Conservation (phyloP, 805 yeast species). For the Lipomyces spencermartinsiae region DNA sequence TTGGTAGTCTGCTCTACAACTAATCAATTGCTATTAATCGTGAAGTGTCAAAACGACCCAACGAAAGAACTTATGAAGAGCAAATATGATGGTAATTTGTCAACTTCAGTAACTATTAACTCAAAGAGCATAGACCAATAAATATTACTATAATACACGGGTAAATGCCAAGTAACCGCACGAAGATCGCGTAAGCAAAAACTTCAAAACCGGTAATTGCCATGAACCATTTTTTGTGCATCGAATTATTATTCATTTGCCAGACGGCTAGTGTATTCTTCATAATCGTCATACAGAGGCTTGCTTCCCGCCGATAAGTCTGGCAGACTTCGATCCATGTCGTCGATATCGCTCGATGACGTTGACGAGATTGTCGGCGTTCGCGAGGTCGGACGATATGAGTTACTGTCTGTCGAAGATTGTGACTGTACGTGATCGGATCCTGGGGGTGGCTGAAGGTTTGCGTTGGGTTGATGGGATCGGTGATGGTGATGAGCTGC, state of each 20-base stretch:
- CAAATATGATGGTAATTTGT: too few relatives aligned
- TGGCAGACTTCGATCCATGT: background rate
- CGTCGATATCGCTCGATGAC: background rate
- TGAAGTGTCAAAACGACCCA: background rate
- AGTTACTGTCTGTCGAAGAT: background rate
- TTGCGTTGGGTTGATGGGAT: background rate
- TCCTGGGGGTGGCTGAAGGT: background rate
- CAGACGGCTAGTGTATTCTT: background rate
- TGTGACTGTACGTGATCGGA: background rate
- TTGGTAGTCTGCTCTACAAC: background rate
- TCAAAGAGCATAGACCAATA: background rate
- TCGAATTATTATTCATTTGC: background rate
- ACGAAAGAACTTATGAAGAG: background rate
- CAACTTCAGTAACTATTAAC: background rate
- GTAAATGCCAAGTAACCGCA: background rate
- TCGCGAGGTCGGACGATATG: background rate
- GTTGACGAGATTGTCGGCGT: slow-evolving; percentile 1
- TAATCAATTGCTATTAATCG: background rate
- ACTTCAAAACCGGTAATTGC: background rate
- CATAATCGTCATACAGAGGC: slow-evolving; percentile 3
- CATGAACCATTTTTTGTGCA: background rate
- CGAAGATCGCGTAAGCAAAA: background rate
- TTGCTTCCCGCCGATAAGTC: background rate
- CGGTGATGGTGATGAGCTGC: slow-evolving; percentile 20
- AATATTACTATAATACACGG: background rate